Base-by-base conservation (phyloP, 1,139 yeast species). In the Candida smagusa region DNA sequence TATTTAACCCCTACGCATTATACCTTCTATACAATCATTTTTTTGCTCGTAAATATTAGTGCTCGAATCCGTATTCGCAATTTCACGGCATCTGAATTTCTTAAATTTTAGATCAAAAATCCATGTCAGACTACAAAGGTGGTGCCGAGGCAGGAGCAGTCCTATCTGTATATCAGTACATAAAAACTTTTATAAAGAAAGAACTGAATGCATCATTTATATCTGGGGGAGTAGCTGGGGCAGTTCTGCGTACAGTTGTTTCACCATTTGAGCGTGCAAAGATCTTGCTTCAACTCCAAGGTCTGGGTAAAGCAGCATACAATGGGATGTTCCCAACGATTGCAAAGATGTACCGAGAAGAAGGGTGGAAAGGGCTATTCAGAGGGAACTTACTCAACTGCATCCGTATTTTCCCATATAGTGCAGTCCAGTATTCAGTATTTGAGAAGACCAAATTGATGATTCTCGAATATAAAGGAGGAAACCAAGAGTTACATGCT, bases 241-340 rank as follows among this genome's bases (percentile, higher is more conserved):
- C 96, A 1, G 79, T 89, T 1, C 85, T 95, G 1, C 69, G 98
- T 39, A 92, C 98, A 0, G 90, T 84, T 1, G 97, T 90, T 6
- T 86, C 96, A 3, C 98, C 98, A 1, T 80, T 92, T 60, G 98
- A 92, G 58, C 71, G 98, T 48, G 95, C 95, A 51, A 92, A 92
- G 62, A 94, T 92, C 46, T 62, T 92, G 30, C 77, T 89, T 49
- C 98, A 92, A 59, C 79, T 92, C 30, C 97, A 92, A 60, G 90
- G 90, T 2, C 84, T 85, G 2, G 85, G 84, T 2, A 55, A 72
- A 7, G 72, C 76, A 21, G 81, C 85, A 38, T 82, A 84, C 49
- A 67, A 69, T 26, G 96, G 97, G 2, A 80, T 90, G 56, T 69
- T 82, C 45, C 74, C 83, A 7, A 88, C 97, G 0, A 78, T 92